Evolutionary conservation across 495 filamentous ascomycete genomes (phyloP).

Genomic region (Penicillium canescens): DNA sequence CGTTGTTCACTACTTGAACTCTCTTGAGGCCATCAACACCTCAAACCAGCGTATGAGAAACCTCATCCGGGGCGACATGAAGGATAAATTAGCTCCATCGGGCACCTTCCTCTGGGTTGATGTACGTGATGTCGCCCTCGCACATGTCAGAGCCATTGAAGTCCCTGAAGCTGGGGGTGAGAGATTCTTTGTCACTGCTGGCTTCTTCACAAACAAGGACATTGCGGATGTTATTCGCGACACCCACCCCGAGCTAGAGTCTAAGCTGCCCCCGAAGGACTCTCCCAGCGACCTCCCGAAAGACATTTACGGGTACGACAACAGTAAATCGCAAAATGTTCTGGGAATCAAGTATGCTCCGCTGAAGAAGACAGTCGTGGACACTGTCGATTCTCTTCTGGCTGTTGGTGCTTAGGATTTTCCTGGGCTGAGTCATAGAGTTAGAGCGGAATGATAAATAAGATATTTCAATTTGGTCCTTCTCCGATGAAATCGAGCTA

Average conservation of each 20-base stretch:
- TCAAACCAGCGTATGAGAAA: conserved; percentile 59
- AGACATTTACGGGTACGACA: conserved; percentile 50
- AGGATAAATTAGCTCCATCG: conserved; percentile 59
- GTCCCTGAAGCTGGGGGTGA: conserved; percentile 64
- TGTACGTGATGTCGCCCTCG: conserved; percentile 69
- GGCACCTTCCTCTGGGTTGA: conserved; percentile 62
- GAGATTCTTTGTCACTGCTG: conserved; percentile 68
- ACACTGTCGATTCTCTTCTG: conserved; percentile 55
- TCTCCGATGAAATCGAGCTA: too few relatives aligned
- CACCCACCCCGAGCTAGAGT: conserved; percentile 63
- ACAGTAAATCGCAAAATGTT: conserved; percentile 53
- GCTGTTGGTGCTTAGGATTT: conserved; percentile 39
- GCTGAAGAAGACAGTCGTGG: conserved; percentile 56
- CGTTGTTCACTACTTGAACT: conserved; percentile 63
- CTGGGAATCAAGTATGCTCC: conserved; percentile 58
- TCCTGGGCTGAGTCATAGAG: neutral
- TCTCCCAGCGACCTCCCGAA: conserved; percentile 36
- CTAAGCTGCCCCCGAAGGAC: conserved; percentile 57
- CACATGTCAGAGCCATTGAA: conserved; percentile 72
- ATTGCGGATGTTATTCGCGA: conserved; percentile 64
- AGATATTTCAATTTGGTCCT: too few relatives aligned
- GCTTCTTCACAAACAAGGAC: conserved; percentile 65
- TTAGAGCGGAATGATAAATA: neutral
- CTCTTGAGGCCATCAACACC: conserved; percentile 67
- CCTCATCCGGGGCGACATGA: conserved; percentile 64